A percentile compares a stretch with the other conserved stretches of the same genome.
phyloP scores from a whole-genome alignment of 108 stramenopile genomes.

The Conticribra guillardii region DNA sequence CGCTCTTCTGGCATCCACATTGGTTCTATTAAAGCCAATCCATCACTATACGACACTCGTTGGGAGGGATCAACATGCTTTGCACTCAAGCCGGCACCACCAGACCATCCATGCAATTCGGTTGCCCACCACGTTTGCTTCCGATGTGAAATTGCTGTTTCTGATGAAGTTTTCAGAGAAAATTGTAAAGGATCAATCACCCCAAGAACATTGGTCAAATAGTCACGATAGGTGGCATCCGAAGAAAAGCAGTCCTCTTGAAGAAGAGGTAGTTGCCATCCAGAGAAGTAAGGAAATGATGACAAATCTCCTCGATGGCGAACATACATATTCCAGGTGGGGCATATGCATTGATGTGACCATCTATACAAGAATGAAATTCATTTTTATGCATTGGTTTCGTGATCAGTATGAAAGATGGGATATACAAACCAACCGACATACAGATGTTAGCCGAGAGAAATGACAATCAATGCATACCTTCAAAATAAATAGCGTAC shows the following conservation, averaged over 20 bases:
- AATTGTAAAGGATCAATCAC: constrained; percentile 26
- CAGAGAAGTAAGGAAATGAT: constrained; percentile 49
- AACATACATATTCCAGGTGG: constrained; percentile 77
- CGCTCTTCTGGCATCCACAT: constrained; percentile 65
- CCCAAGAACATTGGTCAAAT: constrained; percentile 44
- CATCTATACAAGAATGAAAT: constrained; percentile 39
- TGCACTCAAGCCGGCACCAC: constrained; percentile 67
- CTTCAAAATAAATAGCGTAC: too few species aligned
- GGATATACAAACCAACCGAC: too few species aligned
- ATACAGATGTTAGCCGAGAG: too few species aligned
- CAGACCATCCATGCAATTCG: constrained; percentile 79
- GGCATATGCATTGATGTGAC: constrained; percentile 83
- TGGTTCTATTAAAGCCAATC: constrained; percentile 60
- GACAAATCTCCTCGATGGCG: constrained; percentile 61
- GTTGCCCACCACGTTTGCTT: constrained; percentile 72
- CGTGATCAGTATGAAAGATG: too few species aligned
- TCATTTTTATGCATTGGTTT: too few species aligned
- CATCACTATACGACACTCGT: constrained; percentile 62
- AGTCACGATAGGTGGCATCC: constrained; percentile 61
- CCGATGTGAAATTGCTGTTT: background rate
- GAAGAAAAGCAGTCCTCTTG: constrained; percentile 57
- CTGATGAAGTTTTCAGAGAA: background rate
- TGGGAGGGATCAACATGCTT: constrained; percentile 56
- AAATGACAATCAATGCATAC: too few species aligned
- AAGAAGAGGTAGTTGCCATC: constrained; percentile 65